Conservation (phyloP, 163 green algal genomes). For the Coccomyxa subellipsoidea region DNA sequence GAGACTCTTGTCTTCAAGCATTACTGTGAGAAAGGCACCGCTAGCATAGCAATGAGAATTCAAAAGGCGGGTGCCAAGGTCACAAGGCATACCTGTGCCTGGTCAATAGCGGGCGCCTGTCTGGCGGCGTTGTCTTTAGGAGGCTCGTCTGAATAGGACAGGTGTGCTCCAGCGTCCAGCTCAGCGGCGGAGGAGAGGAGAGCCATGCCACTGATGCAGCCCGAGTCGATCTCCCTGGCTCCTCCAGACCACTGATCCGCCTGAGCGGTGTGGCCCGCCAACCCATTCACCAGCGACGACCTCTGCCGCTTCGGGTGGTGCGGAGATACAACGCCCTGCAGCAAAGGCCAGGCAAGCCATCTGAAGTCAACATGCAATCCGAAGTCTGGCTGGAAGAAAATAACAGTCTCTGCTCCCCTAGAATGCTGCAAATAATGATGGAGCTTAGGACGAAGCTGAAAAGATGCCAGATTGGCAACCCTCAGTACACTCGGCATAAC, state of each 20-base stretch:
- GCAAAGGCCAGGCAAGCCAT: not conserved
- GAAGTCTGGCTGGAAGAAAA: too few species aligned
- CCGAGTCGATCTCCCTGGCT: not conserved
- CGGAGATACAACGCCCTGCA: not conserved
- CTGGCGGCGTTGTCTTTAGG: not conserved
- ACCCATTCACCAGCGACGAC: not conserved
- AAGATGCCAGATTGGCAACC: too few species aligned
- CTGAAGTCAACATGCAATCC: too few species aligned
- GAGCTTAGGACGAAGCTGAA: too few species aligned
- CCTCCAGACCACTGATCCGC: not conserved
- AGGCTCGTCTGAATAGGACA: not conserved
- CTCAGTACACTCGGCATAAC: too few species aligned
- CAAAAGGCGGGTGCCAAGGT: too few species aligned
- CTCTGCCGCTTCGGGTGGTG: not conserved
- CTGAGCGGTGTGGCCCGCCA: not conserved
- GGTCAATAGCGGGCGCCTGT: not conserved
- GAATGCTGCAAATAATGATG: too few species aligned
- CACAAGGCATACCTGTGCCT: not conserved
- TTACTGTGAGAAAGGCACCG: too few species aligned
- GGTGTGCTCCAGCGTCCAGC: not conserved
- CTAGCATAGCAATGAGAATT: too few species aligned
- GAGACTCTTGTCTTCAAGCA: too few species aligned
- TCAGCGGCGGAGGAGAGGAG: not conserved
- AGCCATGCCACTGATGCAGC: not conserved
- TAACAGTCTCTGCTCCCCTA: too few species aligned